Evolutionary conservation across 2,329 filamentous ascomycete species (phyloP).

Genomic region (Erysiphe pulchra): DNA sequence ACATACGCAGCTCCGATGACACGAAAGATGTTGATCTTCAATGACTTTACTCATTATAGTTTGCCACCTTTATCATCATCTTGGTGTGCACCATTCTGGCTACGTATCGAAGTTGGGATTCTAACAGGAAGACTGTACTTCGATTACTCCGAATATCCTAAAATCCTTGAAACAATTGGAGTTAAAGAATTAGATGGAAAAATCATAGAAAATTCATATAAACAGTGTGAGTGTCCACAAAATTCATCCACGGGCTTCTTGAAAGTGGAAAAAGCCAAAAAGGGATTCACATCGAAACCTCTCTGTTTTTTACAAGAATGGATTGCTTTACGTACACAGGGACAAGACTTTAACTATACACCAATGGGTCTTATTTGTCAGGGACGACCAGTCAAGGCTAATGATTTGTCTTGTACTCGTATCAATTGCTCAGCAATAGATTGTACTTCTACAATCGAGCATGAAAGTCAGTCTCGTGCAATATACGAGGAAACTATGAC

Average conservation of each 20-base stretch:
- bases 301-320: constrained; percentile 28
- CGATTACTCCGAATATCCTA: constrained; percentile 19
- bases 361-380: constrained; percentile 31
- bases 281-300: constrained; percentile 14
- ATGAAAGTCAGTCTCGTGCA: too few species aligned
- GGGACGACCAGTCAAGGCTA: constrained; percentile 11
- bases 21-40: constrained; percentile 31
- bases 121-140: constrained; percentile 35
- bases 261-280: not conserved
- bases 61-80: constrained; percentile 20
- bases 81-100: constrained; percentile 23
- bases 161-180: constrained; percentile 11
- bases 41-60: constrained; percentile 24
- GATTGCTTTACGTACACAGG: constrained; percentile 25
- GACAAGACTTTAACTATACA: constrained; percentile 30
- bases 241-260: not conserved
- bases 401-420: not conserved
- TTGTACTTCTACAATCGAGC: too few species aligned
- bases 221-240: not conserved
- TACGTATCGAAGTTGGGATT: constrained; percentile 31
- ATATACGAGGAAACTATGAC: too few species aligned
- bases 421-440: too few species aligned
- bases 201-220: not conserved
- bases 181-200: constrained; percentile 1
- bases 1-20: constrained; percentile 34